Conservation (phyloP, 805 yeast genomes). For the Ogataea pini region DNA sequence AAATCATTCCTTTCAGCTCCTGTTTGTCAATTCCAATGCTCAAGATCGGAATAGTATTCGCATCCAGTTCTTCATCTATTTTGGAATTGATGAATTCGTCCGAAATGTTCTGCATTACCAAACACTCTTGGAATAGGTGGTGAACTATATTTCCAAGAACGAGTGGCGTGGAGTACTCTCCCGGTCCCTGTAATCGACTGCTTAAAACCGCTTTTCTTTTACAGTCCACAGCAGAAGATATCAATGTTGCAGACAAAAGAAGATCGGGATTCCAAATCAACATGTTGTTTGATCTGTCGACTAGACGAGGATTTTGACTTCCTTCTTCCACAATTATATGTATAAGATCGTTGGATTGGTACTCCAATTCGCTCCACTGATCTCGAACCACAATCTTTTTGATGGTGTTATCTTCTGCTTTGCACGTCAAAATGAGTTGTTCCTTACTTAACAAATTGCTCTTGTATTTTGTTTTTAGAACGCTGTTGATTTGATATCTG, state of each 20-base stretch:
- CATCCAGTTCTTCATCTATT: constrained; percentile 34
- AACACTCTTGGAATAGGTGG: constrained; percentile 64
- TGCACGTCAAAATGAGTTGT: constrained; percentile 59
- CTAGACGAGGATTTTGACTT: constrained; percentile 38
- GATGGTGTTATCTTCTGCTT: constrained; percentile 35
- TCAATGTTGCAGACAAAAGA: constrained; percentile 75
- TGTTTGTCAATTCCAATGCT: constrained; percentile 53
- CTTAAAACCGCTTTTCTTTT: constrained; percentile 66
- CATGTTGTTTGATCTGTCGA: constrained; percentile 60
- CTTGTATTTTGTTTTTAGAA: constrained; percentile 37
- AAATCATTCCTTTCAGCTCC: constrained; percentile 44
- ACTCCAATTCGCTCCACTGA: constrained; percentile 55
- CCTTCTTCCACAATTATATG: constrained; percentile 52
- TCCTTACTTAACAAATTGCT: constrained; percentile 33
- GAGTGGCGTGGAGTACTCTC: constrained; percentile 63
- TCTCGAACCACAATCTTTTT: constrained; percentile 57
- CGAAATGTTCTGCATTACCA: constrained; percentile 40
- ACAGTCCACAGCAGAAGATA: constrained; percentile 77
- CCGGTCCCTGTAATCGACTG: constrained; percentile 58
- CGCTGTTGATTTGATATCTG: constrained; percentile 45
- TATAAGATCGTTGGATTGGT: constrained; percentile 54
- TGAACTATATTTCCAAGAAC: constrained; percentile 86
- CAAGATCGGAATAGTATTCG: constrained; percentile 42
- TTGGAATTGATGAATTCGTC: constrained; percentile 38
- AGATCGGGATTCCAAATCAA: constrained; percentile 83